Percentiles rank a stretch among this genome's conserved stretches.
These are phyloP conservation scores for Cladosporium sp. DNA, from an alignment of 2,329 filamentous ascomycete species.

Conservation along the genomic window DNA sequence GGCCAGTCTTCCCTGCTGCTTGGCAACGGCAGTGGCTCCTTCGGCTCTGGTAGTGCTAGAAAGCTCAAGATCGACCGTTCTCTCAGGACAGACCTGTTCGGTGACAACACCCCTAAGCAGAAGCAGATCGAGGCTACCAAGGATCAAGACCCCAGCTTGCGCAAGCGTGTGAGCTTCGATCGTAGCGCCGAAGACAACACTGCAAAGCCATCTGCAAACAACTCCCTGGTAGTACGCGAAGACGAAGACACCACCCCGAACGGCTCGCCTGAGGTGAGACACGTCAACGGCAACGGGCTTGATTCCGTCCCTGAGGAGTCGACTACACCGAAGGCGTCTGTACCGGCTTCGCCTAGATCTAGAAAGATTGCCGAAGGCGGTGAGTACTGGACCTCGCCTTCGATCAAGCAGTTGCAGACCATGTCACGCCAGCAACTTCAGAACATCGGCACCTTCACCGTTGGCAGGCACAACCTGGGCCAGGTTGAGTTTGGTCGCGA, in stretches of 20 bases:
- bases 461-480: slow-evolving; percentile 79
- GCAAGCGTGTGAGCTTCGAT: slow-evolving; percentile 92
- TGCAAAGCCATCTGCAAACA: slow-evolving; percentile 23
- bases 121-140: slow-evolving; percentile 17
- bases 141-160: slow-evolving; percentile 38
- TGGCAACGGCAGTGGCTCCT: slow-evolving; percentile 49
- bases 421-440: slow-evolving; percentile 78
- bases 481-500: slow-evolving; percentile 67
- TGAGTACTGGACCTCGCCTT: slow-evolving; percentile 82
- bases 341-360: slow-evolving; percentile 36
- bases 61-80: slow-evolving; percentile 89
- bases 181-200: slow-evolving; percentile 46
- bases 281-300: slow-evolving; percentile 5
- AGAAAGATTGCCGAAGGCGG: slow-evolving; percentile 51
- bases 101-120: slow-evolving; percentile 18
- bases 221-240: slow-evolving; percentile 51
- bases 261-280: slow-evolving; percentile 38
- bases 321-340: slow-evolving; percentile 2
- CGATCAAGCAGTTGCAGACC: slow-evolving; percentile 66
- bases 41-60: slow-evolving; percentile 72
- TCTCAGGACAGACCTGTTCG: slow-evolving; percentile 66
- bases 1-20: slow-evolving; percentile 9
- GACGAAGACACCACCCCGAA: slow-evolving; percentile 18
- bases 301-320: slow-evolving; percentile 9
- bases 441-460: slow-evolving; percentile 68